Conservation (phyloP, 805 yeast genomes). For the Metschnikowia hibisci region DNA sequence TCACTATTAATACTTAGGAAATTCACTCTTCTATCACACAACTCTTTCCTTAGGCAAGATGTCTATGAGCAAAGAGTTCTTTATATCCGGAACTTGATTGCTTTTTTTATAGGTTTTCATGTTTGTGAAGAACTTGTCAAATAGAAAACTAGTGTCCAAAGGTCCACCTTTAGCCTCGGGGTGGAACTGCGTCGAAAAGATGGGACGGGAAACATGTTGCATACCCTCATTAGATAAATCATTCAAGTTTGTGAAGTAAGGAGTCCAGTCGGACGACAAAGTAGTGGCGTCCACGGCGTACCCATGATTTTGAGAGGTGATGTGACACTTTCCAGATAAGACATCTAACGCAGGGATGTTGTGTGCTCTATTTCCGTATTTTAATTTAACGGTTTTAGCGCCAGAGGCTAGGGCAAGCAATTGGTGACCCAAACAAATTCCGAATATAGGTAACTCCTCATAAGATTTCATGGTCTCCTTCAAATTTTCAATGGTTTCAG, state of each 20-base stretch:
- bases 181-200: constrained; percentile 96
- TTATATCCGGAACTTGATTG: constrained; percentile 41
- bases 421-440: constrained; percentile 98
- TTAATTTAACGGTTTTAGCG: constrained; percentile 86
- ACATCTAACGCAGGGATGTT: constrained; percentile 94
- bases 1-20: neutral
- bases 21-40: constrained; percentile 21
- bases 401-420: constrained; percentile 92
- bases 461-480: constrained; percentile 54
- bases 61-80: constrained; percentile 51
- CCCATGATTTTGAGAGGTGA: constrained; percentile 98
- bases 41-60: constrained; percentile 66
- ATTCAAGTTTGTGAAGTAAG: constrained; percentile 84
- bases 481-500: constrained; percentile 61
- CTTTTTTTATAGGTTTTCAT: constrained; percentile 49
- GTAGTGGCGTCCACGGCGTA: constrained; percentile 89
- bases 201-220: constrained; percentile 83
- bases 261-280: constrained; percentile 67
- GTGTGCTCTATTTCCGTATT: constrained; percentile 98
- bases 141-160: constrained; percentile 82
- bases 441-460: constrained; percentile 86
- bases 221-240: constrained; percentile 98
- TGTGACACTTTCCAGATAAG: constrained; percentile 89
- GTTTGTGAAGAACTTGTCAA: constrained; percentile 80
- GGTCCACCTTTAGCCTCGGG: constrained; percentile 99